Conservation (phyloP, 495 filamentous ascomycete species). For the Tetracladium marchalianum region DNA sequence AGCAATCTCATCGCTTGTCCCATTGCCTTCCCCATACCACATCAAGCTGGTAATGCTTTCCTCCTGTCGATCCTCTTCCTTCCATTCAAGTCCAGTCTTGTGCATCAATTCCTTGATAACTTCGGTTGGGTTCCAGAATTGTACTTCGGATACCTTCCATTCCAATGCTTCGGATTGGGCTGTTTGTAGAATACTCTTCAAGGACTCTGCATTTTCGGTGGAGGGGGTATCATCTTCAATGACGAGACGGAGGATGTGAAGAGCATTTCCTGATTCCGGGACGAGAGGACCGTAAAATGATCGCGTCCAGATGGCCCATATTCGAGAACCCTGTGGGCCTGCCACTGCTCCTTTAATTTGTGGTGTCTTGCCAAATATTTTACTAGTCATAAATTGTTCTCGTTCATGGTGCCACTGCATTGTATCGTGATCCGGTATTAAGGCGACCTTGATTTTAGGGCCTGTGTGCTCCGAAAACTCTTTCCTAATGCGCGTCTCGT, state of each 20-base stretch:
- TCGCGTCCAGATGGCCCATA: constrained; percentile 78
- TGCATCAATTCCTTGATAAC: constrained; percentile 25
- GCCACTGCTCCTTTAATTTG: constrained; percentile 60
- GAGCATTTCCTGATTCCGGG: constrained; percentile 42
- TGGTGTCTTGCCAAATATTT: constrained; percentile 42
- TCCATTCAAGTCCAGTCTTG: constrained; percentile 21
- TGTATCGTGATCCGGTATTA: constrained; percentile 62
- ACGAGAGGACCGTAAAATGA: constrained; percentile 45
- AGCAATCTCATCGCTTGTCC: constrained; percentile 44
- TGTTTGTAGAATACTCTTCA: constrained; percentile 29
- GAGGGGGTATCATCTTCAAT: constrained; percentile 47
- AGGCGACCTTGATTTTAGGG: constrained; percentile 44
- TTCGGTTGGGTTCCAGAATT: constrained; percentile 42
- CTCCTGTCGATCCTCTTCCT: constrained; percentile 33
- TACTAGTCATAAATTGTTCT: constrained; percentile 69
- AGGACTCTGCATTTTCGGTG: constrained; percentile 26
- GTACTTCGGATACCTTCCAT: constrained; percentile 33
- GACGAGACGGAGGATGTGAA: constrained; percentile 72
- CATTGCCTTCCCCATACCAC: constrained; percentile 37
- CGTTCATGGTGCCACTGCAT: constrained; percentile 79
- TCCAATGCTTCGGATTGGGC: constrained; percentile 30
- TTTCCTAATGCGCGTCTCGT: constrained; percentile 39
- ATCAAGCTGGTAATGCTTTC: constrained; percentile 44
- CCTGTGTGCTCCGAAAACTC: constrained; percentile 21
- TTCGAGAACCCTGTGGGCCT: constrained; percentile 35